A percentile compares a stretch with the other conserved stretches of the same genome.
Conservation (phyloP, 306 rosid species). For the Benincasa hispida region DNA sequence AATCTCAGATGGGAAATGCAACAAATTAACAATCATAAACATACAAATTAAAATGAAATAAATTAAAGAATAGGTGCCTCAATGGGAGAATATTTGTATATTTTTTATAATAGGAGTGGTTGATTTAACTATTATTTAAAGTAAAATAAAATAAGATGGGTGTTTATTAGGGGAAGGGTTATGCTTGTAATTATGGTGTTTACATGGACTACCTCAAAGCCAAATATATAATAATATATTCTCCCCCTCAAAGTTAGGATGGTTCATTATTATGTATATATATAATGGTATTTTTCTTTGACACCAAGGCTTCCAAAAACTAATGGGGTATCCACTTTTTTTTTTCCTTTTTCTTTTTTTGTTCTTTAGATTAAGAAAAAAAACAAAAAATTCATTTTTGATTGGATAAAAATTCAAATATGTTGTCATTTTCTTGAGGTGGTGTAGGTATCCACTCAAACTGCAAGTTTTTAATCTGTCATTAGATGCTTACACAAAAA, state of each 20-base stretch:
- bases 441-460: background rate
- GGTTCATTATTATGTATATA: background rate
- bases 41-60: background rate
- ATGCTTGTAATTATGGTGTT: background rate
- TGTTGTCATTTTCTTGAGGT: background rate
- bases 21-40: background rate
- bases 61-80: background rate
- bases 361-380: background rate
- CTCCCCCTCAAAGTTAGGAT: background rate
- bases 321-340: background rate
- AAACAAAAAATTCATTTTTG: background rate
- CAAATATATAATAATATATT: background rate
- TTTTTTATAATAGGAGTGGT: background rate
- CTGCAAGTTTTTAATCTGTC: background rate
- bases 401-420: background rate
- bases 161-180: background rate
- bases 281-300: background rate
- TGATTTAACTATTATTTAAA: background rate
- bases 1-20: background rate
- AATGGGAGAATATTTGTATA: background rate
- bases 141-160: background rate
- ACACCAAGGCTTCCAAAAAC: background rate
- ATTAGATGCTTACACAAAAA: background rate
- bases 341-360: background rate
- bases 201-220: background rate